Percentiles rank a stretch among this genome's conserved stretches.
phyloP scores from a whole-genome alignment of 1,284 basidiomycete species.

The Rhodotorula sp. region DNA sequence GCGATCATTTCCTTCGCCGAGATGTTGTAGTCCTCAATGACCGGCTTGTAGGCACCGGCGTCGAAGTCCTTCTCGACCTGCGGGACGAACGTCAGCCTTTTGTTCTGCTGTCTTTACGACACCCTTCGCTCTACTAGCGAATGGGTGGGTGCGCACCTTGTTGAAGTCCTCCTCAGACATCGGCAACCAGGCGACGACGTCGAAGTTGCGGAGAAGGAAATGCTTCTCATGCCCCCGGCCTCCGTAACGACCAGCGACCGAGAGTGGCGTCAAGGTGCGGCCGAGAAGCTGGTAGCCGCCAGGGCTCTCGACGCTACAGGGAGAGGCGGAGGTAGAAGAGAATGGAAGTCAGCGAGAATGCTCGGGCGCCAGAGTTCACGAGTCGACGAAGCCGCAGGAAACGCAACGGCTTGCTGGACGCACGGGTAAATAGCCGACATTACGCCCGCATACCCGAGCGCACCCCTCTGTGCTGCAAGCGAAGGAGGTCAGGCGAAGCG shows the following conservation, averaged over 20 bases:
- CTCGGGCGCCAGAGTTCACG: background rate
- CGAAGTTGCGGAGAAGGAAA: conserved; percentile 60
- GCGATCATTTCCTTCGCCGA: conserved; percentile 24
- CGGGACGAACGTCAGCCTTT: background rate
- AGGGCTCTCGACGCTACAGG: conserved; percentile 53
- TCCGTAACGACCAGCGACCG: conserved; percentile 11
- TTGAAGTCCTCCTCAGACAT: conserved; percentile 43
- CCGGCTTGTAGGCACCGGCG: conserved; percentile 60
- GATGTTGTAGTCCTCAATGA: conserved; percentile 48
- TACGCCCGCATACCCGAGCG: conserved; percentile 42
- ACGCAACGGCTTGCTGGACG: too few relatives aligned
- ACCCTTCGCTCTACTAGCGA: background rate
- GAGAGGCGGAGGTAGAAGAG: background rate
- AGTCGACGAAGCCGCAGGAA: background rate
- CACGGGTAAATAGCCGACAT: conserved; percentile 63
- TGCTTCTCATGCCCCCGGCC: conserved; percentile 11
- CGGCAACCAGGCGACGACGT: conserved; percentile 56
- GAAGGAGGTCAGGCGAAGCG: too few relatives aligned
- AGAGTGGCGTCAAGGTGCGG: conserved; percentile 56
- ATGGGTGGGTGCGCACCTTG: background rate
- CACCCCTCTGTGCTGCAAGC: too few relatives aligned
- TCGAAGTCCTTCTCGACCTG: conserved; percentile 62
- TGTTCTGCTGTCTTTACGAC: too few relatives aligned
- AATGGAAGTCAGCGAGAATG: background rate
- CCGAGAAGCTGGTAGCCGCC: conserved; percentile 65